Base-by-base conservation (phyloP, 768 basidiomycete genomes). In the Tylopilus subfusipes region DNA sequence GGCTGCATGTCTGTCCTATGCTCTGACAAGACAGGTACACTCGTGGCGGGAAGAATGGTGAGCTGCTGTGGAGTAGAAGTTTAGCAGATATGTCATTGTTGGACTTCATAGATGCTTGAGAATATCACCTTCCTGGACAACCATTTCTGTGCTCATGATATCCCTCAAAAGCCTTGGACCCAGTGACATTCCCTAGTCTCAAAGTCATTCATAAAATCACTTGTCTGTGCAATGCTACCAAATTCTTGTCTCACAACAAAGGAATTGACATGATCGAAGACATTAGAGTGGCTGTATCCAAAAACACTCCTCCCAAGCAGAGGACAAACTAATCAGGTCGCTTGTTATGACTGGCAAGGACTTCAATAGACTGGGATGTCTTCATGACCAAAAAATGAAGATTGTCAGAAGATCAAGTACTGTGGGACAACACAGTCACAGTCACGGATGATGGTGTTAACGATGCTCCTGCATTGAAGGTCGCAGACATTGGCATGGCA, bases 391-490 rank as follows among this genome's bases (percentile, higher is more conserved):
- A 62, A 83, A 83, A 61, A 71, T 84, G 58, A 70, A 73, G 40
- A 84, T 84, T 52, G 81, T 84, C 13, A 78, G 56, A 77, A 78
- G 40, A 72, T 82, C 58, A 80, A 82, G 58, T 60, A 63, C 10
- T 69, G 79, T 1, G 77, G 75, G 72, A 74, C 58, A 75, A 76
- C 49, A 75, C 78, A 2, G 79, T 82, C 9, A 81, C 80, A 1
- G 81, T 76, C 14, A 76, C 77, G 7, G 83, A 83, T 1, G 83
- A 85, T 52, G 83, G 83, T 24, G 78, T 79, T 36, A 81, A 81
- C 56, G 80, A 81, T 57, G 74, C 75, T 0, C 76, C 80, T 1
- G 75, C 79, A 0, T 62, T 83, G 47, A 81, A 80, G 57, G 78
- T 75, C 0, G 76, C 79, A 1, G 77, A 85, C 60, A 76, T 84